Base-by-base conservation (phyloP, 148 eudicot species). In the Fallopia convolvulus region DNA sequence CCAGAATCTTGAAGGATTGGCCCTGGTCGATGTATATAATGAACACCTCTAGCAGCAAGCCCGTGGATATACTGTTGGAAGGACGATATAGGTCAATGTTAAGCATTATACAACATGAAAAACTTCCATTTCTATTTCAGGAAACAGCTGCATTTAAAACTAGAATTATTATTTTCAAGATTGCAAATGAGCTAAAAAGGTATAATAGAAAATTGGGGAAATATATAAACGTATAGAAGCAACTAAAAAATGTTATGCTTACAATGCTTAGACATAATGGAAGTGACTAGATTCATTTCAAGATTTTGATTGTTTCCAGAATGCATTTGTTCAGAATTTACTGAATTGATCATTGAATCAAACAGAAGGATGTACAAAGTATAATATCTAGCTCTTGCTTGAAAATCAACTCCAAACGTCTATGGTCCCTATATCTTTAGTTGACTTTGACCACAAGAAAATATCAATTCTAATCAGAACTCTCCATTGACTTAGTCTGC, bases 31-130 rank as follows among this genome's bases (percentile, higher is more conserved):
- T 95, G 99, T 56, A 95, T 75, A 79, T 95, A 95, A 86, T 95
- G 99, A 83, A 95, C 97, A 32, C 99, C 97, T 80, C 94, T 88
- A 79, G 99, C 99, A 81, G 99, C 97, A 74, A 95, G 78, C 63
- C 97, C 99, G 75, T 95, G 99, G 7, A 95, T 90, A 84, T 95
- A 95, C 99, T 95, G 89, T 77, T 13, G 18, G 21, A 68, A 33
- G 42, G 21, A 15, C 17, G 46, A 68, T 18, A n/a, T 39, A 36
- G 20, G 36, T 32, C 20, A 68, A 68, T 68, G 20, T 36, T 68
- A 33, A 30, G 41, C 70, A 65, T n/a, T n/a, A 12, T 65, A 32
- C n/a, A 39, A 12, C 3, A 30, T 26, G 6, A 30, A 65, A 30
- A 44, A 6, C 8, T 44, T 44, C 12, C 14, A 30, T 3, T 14